phyloP scores from a whole-genome alignment of 2,329 filamentous ascomycete genomes.

The Sporothrix euskadiensis region DNA sequence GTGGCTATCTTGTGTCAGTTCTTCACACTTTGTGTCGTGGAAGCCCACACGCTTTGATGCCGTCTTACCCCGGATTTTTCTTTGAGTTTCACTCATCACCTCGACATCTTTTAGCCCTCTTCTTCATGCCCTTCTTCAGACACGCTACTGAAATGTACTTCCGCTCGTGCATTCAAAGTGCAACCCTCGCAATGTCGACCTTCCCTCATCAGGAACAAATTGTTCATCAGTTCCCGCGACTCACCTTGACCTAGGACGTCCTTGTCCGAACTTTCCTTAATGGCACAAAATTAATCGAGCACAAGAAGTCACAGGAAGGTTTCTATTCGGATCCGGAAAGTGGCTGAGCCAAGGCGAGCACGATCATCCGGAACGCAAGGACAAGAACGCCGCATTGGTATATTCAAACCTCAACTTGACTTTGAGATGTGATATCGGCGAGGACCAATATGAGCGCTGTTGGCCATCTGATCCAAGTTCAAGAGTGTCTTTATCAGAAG shows the following conservation, averaged over 20 bases:
- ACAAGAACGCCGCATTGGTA: background rate
- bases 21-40: background rate
- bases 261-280: background rate
- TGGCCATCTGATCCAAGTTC: background rate
- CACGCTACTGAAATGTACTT: constrained; percentile 12
- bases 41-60: background rate
- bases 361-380: background rate
- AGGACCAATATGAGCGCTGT: too few relatives aligned
- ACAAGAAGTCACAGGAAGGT: background rate
- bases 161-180: background rate
- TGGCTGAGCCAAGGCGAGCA: constrained; percentile 9
- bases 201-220: background rate
- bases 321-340: background rate
- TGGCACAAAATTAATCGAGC: background rate
- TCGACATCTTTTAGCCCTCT: background rate
- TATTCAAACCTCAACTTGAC: background rate
- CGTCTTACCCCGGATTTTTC: background rate
- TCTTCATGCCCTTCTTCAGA: background rate
- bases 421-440: background rate
- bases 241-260: background rate
- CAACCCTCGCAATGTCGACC: background rate
- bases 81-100: background rate
- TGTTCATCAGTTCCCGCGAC: background rate
- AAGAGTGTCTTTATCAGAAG: background rate
- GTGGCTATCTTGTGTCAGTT: background rate